phyloP scores from a whole-genome alignment of 768 basidiomycete genomes.

The Erythrobasidium yunnanense region DNA sequence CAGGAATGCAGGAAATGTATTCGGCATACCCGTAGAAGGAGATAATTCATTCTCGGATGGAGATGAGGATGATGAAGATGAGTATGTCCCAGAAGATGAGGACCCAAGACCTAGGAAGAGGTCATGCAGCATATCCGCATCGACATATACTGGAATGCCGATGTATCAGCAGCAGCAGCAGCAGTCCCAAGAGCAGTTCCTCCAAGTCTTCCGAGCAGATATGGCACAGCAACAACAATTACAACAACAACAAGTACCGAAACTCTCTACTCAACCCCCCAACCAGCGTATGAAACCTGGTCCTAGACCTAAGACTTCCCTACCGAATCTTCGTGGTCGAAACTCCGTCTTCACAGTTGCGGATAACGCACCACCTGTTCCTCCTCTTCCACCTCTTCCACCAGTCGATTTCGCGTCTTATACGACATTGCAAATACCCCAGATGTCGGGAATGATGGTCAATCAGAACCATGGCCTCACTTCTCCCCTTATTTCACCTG shows the following conservation, averaged over 20 bases:
- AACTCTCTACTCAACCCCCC: no score
- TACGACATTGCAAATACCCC: background rate
- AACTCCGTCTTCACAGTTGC: conserved; percentile 15
- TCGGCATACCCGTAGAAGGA: background rate
- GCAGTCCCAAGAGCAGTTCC: no score
- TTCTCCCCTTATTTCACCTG: background rate
- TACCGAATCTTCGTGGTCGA: conserved; percentile 22
- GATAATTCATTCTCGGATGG: background rate
- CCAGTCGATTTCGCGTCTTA: background rate
- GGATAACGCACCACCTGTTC: conserved; percentile 10
- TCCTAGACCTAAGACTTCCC: conserved; percentile 20
- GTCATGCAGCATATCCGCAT: no score
- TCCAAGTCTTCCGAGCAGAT: background rate
- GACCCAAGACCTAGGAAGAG: no score
- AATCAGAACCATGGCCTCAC: no score
- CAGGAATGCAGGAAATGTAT: background rate
- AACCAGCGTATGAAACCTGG: conserved; percentile 8
- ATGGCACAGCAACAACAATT: no score
- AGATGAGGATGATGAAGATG: conserved; percentile 15
- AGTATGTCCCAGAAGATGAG: conserved; percentile 1
- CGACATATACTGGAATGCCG: no score
- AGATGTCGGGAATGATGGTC: no score
- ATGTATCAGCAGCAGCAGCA: no score
- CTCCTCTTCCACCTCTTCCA: background rate
- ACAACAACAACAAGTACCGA: no score